Conservation (phyloP, 2,329 filamentous ascomycete species). For the Exophiala aquamarina region DNA sequence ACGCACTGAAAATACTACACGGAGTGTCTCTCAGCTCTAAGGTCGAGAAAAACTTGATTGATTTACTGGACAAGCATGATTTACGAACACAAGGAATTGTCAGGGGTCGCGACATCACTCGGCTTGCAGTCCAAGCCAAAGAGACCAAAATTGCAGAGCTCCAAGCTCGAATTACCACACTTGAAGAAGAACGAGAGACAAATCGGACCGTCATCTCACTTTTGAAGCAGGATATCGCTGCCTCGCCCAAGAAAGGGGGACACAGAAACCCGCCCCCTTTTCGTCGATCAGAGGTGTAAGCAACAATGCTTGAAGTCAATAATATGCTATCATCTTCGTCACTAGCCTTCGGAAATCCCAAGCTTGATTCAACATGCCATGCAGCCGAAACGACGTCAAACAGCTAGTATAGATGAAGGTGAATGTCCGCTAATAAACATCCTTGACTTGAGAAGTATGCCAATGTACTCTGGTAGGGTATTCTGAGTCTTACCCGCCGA, state of each 20-base stretch:
- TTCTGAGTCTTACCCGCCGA: too few relatives aligned
- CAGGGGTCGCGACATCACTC: conserved; percentile 64
- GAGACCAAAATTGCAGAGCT: conserved; percentile 67
- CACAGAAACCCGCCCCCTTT: conserved; percentile 3
- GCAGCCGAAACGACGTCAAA: too few relatives aligned
- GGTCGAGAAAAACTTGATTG: conserved; percentile 38
- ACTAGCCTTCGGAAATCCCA: too few relatives aligned
- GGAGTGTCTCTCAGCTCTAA: conserved; percentile 34
- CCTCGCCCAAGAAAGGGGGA: conserved; percentile 22
- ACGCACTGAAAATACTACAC: conserved; percentile 37
- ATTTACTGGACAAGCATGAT: conserved; percentile 56
- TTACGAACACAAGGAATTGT: conserved; percentile 61
- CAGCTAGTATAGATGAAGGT: too few relatives aligned
- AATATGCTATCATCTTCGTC: too few relatives aligned
- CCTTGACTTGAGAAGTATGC: too few relatives aligned
- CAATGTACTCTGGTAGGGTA: too few relatives aligned
- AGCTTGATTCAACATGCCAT: too few relatives aligned
- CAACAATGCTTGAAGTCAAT: not conserved
- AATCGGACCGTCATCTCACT: conserved; percentile 47
- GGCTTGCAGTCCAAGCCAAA: conserved; percentile 62
- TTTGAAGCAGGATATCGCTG: conserved; percentile 33
- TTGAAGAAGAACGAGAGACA: conserved; percentile 58
- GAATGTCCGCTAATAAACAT: too few relatives aligned
- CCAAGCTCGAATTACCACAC: conserved; percentile 60
- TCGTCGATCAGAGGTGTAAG: conserved; percentile 17